Base-by-base conservation (phyloP, 306 rosid genomes). In the Vigna trinervia region DNA sequence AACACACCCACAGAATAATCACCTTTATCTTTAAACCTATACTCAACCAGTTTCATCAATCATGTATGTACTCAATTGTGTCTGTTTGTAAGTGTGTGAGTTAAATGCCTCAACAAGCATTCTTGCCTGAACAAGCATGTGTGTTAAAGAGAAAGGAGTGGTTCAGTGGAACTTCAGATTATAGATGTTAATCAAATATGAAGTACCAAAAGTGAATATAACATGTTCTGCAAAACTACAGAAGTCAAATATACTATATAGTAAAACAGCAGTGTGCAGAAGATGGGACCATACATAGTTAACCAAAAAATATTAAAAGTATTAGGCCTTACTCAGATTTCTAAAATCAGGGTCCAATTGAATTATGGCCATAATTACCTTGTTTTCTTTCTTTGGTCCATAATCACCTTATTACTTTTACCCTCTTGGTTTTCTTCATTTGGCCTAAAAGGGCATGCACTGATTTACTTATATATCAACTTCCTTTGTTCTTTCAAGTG, bases 251-350 rank as follows among this genome's bases (percentile, higher is more conserved):
- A 46, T 51, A 51, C 56, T n/a, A 51, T 52, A 17, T 46, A 46
- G 83, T 66, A 73, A 60, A 74, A 77, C 47, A 73, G 73, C 83
- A 84, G 87, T 77, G 59, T 70, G 58, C 69, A 52, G 67, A 60
- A 51, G 39, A 68, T 74, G 85, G 78, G 63, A 57, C 80, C 85
- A 65, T 50, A 43, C 3, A 58, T 58, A 26, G 28, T 68, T 32
- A 71, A 26, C 23, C 45, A 30, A 70, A 53, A 30, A 66, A 74
- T 10, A 5, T 39, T 2, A 6, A 50, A 48, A 71, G 63, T 36
- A 47, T 43, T 66, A 69, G 15, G 65, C 48, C 23, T 62, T 20
- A 15, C 80, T 71, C 56, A 68, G 77, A 32, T 59, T 81, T 81
- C 75, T 41, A 75, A 71, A 41, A n/a, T 34, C 17, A 76, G 45